These are phyloP conservation scores for Colletotrichum tamarilloi DNA, from an alignment of 2,329 filamentous ascomycete genomes.

Conservation along the genomic window DNA sequence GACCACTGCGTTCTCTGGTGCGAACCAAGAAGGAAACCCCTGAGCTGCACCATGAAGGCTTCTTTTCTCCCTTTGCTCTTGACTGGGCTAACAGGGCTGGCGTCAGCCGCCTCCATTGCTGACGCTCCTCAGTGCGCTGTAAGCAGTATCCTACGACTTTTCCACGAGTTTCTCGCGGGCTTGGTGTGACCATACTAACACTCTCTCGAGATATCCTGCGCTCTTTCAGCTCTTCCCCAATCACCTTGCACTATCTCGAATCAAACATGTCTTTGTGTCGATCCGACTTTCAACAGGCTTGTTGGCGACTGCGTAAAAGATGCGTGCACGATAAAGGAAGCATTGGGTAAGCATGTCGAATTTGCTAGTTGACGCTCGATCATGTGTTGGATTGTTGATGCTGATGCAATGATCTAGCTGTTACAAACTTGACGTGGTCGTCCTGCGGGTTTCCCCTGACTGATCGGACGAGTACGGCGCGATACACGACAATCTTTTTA, in stretches of 20 bases:
- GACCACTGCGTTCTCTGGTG: not conserved
- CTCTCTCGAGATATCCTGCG: no score
- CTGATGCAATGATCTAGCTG: not conserved
- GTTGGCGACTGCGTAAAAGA: constrained; percentile 7
- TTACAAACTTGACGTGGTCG: not conserved
- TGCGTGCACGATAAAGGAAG: not conserved
- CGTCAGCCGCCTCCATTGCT: not conserved
- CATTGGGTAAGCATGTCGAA: not conserved
- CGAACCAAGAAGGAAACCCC: not conserved
- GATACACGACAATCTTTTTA: not conserved
- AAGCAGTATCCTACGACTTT: no score
- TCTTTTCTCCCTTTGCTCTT: not conserved
- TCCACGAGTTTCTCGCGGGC: no score
- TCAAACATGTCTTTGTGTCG: constrained; percentile 5
- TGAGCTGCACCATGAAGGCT: not conserved
- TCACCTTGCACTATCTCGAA: constrained; percentile 4
- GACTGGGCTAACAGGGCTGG: not conserved
- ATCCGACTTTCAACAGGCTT: constrained; percentile 1
- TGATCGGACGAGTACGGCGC: not conserved
- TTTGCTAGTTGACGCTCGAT: not conserved
- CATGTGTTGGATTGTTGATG: not conserved
- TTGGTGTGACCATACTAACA: no score
- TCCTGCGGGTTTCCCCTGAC: not conserved
- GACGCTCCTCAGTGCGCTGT: no score
- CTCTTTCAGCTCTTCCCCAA: not conserved